Base-by-base conservation (phyloP, 805 yeast genomes). In the Tetrapisispora iriomotensis region DNA sequence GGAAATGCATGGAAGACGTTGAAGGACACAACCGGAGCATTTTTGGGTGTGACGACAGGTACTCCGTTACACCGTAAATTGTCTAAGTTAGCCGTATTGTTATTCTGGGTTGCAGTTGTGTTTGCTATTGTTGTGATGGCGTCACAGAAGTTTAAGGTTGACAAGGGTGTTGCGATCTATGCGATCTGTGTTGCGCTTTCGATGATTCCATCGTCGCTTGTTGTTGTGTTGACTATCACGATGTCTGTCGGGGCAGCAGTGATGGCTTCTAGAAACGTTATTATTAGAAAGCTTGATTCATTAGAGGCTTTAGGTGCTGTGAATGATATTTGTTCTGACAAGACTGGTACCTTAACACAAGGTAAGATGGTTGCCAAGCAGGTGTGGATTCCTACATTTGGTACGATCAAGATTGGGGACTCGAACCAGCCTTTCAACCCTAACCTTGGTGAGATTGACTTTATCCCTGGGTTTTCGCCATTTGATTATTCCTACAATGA, bases 201-300 rank as follows among this genome's bases (percentile, higher is more conserved):
- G 34, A 97, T 97, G 32, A 92, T 92, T 51, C 98, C 99, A 2
- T 97, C 94, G 58, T 97, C 98, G 31, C 72, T 92, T 49, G 98
- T 97, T 1, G 94, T 92, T 47, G 94, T 92, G 54, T 95, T 92
- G 38, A 90, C 98, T 6, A 97, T 92, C 20, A 92, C 98, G 0
- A 72, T 92, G 56, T 97, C 98, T 0, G 72, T 92, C 22, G 98
- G 98, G 34, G 97, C 94, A 29, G 71, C 90, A 46, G 75, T 96
- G 61, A 92, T 92, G 98, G 96, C 97, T 3, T 75, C 77, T 34
- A 81, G 86, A 53, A 81, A 82, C 51, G 98, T 96, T 2, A 92
- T 92, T 56, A 95, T 92, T 43, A 81, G 90, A 52, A 75, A 95
- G 50, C 68, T 92, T 46, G 97, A 96, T 19, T 79, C 92, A 40